Evolutionary conservation across 192 early-diverging fungal genomes (phyloP).

Genomic region (Phycomyces blakesleeanus): DNA sequence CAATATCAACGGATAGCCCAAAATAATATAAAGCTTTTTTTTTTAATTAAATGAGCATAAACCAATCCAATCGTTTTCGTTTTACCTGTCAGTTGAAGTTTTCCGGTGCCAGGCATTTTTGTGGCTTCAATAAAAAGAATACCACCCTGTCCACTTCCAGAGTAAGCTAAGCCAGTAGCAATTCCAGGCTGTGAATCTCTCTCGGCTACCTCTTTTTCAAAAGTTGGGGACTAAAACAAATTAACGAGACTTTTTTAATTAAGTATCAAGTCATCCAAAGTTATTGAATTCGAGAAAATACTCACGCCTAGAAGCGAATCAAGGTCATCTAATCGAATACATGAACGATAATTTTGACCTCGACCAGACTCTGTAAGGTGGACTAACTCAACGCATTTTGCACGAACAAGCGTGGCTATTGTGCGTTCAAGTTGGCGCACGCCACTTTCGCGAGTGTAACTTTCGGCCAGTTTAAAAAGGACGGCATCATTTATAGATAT

Average conservation of each 20-base stretch:
- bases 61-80: background rate
- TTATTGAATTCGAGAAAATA: background rate
- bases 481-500: constrained; percentile 54
- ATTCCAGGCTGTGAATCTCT: constrained; percentile 61
- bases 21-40: background rate
- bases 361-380: constrained; percentile 45
- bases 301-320: constrained; percentile 65
- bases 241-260: no score
- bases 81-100: constrained; percentile 63
- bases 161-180: constrained; percentile 81
- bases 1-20: no score
- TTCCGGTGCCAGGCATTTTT: constrained; percentile 66
- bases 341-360: constrained; percentile 39
- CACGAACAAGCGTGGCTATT: constrained; percentile 66
- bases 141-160: constrained; percentile 66
- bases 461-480: constrained; percentile 59
- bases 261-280: no score
- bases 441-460: constrained; percentile 80
- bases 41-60: background rate
- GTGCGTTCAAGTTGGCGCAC: constrained; percentile 74
- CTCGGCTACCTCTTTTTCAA: constrained; percentile 58
- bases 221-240: constrained; percentile 42
- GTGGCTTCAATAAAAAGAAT: constrained; percentile 79
- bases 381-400: constrained; percentile 66
- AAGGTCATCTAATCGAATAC: constrained; percentile 47